Base-by-base conservation (phyloP, 2,329 filamentous ascomycete species). In the Didymella pomorum region DNA sequence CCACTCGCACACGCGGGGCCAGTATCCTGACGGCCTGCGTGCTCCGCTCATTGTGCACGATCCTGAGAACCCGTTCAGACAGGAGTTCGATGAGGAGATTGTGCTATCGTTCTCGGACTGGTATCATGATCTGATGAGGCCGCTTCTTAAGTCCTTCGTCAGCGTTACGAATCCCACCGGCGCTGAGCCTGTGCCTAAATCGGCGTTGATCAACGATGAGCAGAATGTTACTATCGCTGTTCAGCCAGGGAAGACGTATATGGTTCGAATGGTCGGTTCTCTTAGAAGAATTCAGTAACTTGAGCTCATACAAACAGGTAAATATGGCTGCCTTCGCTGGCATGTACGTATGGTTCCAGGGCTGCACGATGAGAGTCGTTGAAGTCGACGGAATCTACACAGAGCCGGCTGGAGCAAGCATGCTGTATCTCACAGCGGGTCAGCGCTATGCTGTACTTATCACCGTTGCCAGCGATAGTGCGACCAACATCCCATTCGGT, bases 341-440 rank as follows among this genome's bases (percentile, higher is more conserved):
- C 70, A 89, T 91, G 62, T 87, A 91, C 67, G 81, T 92, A 33
- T 86, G 86, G 66, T 80, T 91, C 42, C 89, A 91, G 63, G 83
- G 85, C 52, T 89, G 91, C 65, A 77, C 77, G 21, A 85, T 89
- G 69, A 79, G 78, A 35, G 78, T 92, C 35, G 86, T 88, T n/a
- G 89, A 91, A 71, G 86, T 89, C 0, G 89, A 92, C 66, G 89
- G 89, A 12, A 86, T 87, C 1, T 83, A 85, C 35, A 84, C 90
- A 2, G 80, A 86, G 55, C 86, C 88, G 0, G 76, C 80, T 1
- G 78, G 83, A 2, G 82, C 86, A 11, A 81, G 83, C 41, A 82
- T 85, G 55, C 76, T 92, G 52, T 86, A 89, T 60, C 80, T 92
- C 25, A 82, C 87, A 5, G 87, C 88, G 1, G 89, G 88, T 0